These are phyloP conservation scores for Magnolia kwangsiensis DNA, from an alignment of 164 flowering plant species.

Conservation along the genomic window DNA sequence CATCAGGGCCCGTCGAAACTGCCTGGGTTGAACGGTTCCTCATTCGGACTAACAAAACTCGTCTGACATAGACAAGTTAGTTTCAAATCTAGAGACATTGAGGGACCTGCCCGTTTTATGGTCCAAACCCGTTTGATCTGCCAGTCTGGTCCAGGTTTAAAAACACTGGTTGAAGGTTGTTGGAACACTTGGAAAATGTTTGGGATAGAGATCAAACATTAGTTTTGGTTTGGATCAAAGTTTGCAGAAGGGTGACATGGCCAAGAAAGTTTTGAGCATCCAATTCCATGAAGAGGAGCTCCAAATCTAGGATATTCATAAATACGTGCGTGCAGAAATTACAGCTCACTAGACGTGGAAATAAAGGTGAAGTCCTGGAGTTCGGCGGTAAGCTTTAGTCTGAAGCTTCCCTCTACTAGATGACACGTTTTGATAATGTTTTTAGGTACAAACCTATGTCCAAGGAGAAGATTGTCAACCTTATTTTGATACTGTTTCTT, in stretches of 20 bases:
- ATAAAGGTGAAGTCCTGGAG: neutral
- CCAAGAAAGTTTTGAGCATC: neutral
- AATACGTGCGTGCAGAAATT: neutral
- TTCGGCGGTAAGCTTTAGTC: neutral
- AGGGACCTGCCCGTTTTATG: no score
- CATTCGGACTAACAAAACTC: no score
- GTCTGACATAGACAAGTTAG: no score
- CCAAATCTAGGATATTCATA: neutral
- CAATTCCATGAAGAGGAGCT: neutral
- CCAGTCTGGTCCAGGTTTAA: no score
- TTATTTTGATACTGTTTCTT: neutral
- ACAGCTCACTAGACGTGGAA: neutral
- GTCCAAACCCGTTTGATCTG: no score
- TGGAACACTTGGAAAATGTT: no score
- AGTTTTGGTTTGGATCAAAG: neutral
- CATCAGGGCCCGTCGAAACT: no score
- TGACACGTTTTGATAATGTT: neutral
- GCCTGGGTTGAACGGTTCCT: no score
- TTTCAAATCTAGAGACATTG: no score
- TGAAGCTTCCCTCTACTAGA: neutral
- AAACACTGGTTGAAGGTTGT: no score
- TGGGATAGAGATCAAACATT: neutral
- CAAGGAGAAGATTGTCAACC: neutral
- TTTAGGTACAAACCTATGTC: neutral
- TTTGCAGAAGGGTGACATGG: neutral